phyloP scores from a whole-genome alignment of 257 asterid genomes.

The Ballota nigra region DNA sequence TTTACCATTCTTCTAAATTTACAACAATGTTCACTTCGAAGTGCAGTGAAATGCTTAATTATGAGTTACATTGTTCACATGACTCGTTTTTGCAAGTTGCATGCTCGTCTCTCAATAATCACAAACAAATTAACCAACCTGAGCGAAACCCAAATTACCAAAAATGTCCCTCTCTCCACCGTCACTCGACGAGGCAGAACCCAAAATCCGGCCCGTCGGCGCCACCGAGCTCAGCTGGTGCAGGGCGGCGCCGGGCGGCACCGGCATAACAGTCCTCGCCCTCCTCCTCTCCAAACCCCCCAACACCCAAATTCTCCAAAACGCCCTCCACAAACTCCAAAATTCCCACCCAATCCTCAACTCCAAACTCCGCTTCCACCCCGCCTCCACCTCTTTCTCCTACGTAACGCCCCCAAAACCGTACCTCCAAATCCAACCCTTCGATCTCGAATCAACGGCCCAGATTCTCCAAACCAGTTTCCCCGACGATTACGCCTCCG shows the following conservation, averaged over 20 bases:
- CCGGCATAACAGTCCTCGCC: conserved; percentile 75
- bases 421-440: conserved; percentile 48
- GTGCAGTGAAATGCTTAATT: no score
- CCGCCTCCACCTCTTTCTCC: conserved; percentile 45
- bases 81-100: no score
- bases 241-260: conserved; percentile 90
- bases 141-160: no score
- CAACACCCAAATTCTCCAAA: conserved; percentile 41
- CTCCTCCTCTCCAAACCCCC: conserved; percentile 59
- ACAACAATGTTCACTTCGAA: no score
- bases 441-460: conserved; percentile 59
- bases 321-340: conserved; percentile 61
- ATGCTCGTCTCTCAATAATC: no score
- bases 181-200: conserved; percentile 5
- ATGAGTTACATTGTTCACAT: no score
- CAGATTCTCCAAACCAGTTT: conserved; percentile 41
- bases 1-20: no score
- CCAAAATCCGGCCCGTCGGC: conserved; percentile 50
- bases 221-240: conserved; percentile 93
- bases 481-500: conserved; percentile 9
- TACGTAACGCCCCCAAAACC: conserved; percentile 51
- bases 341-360: conserved; percentile 74
- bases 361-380: conserved; percentile 54
- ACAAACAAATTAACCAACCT: no score
- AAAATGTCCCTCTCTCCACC: conserved; percentile 29